These are phyloP conservation scores for Hysterangium stoloniferum DNA, from an alignment of 768 basidiomycete genomes.

Conservation along the genomic window DNA sequence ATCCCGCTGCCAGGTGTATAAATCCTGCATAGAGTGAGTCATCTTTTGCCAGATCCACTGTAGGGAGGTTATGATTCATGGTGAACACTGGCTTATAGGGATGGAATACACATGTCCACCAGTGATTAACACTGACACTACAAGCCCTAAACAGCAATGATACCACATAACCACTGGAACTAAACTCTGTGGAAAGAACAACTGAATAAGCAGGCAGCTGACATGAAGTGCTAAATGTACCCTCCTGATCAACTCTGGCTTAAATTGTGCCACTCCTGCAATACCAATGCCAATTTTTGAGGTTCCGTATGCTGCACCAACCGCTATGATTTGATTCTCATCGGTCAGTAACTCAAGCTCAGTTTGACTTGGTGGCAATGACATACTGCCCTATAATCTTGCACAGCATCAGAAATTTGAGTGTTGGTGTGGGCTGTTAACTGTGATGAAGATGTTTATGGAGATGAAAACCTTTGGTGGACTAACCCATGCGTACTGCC, in stretches of 20 bases:
- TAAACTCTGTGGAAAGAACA: conserved; percentile 51
- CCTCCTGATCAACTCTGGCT: conserved; percentile 98
- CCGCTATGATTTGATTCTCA: conserved; percentile 38
- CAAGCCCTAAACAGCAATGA: conserved; percentile 97
- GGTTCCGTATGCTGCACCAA: conserved; percentile 94
- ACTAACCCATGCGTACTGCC: too few species aligned
- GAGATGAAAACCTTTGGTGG: too few species aligned
- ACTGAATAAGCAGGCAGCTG: neutral
- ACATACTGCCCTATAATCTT: too few species aligned
- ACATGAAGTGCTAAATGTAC: conserved; percentile 36
- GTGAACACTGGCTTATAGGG: neutral
- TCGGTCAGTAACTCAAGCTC: neutral
- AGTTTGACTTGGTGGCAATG: too few species aligned
- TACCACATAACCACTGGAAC: conserved; percentile 97
- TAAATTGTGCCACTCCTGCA: conserved; percentile 87
- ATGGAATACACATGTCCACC: conserved; percentile 31
- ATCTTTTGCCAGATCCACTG: conserved; percentile 53
- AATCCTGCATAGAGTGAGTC: conserved; percentile 86
- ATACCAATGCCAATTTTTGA: conserved; percentile 97
- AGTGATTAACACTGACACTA: conserved; percentile 91
- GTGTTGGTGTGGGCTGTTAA: too few species aligned
- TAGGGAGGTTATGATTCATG: too few species aligned
- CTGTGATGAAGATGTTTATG: too few species aligned
- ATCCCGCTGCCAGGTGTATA: conserved; percentile 85
- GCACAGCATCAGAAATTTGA: too few species aligned